Base-by-base conservation (phyloP, 192 early-diverging fungal genomes). In the Backusella mclennaniae region DNA sequence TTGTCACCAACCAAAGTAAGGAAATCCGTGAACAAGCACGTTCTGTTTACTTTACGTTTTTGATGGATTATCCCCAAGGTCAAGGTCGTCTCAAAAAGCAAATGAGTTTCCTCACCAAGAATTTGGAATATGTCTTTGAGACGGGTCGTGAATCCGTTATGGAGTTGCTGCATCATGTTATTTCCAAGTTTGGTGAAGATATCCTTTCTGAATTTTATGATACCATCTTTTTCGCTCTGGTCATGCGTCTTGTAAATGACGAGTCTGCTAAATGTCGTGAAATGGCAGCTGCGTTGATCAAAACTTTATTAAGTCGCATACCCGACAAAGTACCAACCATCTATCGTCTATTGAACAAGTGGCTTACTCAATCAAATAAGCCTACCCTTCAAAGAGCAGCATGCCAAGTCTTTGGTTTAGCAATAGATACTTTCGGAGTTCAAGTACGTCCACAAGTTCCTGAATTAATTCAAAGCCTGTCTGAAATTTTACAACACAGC, bases 31-130 rank as follows among this genome's bases (percentile, higher is more conserved):
- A 97, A 73, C 84, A 93, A 52, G 97, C 95, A 67, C 93, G 97
- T 8, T 84, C 89, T 41, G 89, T 91, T 4, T 91, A 92, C 78
- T 89, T 97, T 74, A 93, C 94, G 73, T 99, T 99, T 86, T 84
- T 99, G 73, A 85, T 99, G 79, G 93, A 98, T 75, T 99, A 99
- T 82, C 98, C 98, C 42, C 93, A 97, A 80, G 95, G 96, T 44
- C 87, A 89, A 49, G 85, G 85, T 2, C 87, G 96, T 66, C 82
- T 99, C 26, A 83, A 86, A 72, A 95, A 93, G 76, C 93, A 95
- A 75, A 93, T 99, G 88, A 89, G 85, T 73, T 97, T 95, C 80
- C 82, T 99, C 72, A 85, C 96, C 67, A 92, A 95, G 79, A 98
- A 99, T 82, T 87, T 97, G 49, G 85, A 89, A 56, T 99, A 98